Evolutionary conservation across 192 early-diverging fungal genomes (phyloP).

Genomic region (Backusella sp.): DNA sequence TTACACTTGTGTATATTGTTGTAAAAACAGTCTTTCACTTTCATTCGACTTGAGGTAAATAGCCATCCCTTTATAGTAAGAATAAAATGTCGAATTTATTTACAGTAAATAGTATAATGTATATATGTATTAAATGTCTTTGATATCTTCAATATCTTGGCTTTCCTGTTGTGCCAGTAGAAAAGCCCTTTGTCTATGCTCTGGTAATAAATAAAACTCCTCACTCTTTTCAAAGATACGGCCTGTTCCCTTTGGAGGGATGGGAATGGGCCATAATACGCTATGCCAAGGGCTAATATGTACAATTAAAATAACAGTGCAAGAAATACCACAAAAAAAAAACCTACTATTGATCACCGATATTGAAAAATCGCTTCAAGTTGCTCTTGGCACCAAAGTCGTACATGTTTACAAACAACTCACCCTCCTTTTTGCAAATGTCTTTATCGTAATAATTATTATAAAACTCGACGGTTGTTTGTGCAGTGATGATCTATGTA

Average conservation of each 20-base stretch:
- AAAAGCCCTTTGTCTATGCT: constrained; percentile 20
- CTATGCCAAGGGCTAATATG: constrained; percentile 49
- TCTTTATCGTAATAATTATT: constrained; percentile 55
- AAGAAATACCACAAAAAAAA: neutral
- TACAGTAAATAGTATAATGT: neutral
- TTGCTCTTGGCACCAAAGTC: constrained; percentile 46
- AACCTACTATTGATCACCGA: constrained; percentile 49
- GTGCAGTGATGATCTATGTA: constrained; percentile 47
- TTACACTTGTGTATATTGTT: too few species aligned
- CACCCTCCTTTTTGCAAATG: constrained; percentile 46
- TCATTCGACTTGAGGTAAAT: too few species aligned
- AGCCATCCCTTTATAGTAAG: neutral
- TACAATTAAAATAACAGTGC: neutral
- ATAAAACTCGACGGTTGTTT: constrained; percentile 65
- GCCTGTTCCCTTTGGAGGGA: constrained; percentile 43
- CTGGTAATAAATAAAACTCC: constrained; percentile 31
- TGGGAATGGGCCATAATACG: constrained; percentile 46
- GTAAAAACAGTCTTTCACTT: too few species aligned
- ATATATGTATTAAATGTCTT: constrained; percentile 22
- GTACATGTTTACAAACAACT: constrained; percentile 46
- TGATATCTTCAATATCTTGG: constrained; percentile 33
- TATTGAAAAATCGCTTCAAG: constrained; percentile 50
- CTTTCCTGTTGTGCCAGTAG: constrained; percentile 23
- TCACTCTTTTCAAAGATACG: constrained; percentile 33
- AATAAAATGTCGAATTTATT: neutral